These are phyloP conservation scores for Plantago coronopus DNA, from an alignment of 305 asterid genomes.

Conservation along the genomic window DNA sequence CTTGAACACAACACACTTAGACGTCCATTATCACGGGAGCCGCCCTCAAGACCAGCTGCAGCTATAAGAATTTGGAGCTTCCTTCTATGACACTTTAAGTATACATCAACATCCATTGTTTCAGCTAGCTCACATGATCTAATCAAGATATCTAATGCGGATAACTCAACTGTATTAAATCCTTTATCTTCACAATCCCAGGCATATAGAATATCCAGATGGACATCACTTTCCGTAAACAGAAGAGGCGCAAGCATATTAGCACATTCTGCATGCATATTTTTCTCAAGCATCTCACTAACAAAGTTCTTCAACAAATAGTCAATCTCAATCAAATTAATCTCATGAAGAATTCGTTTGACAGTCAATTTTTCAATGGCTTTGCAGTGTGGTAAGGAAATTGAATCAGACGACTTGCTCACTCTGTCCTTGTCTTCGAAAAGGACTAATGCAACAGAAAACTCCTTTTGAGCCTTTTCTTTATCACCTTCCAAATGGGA, in stretches of 20 bases:
- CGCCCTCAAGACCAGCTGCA: slow-evolving; percentile 57
- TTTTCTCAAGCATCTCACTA: slow-evolving; percentile 66
- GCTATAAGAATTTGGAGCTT: slow-evolving; percentile 74
- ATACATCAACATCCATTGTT: slow-evolving; percentile 59
- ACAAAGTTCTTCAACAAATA: slow-evolving; percentile 69
- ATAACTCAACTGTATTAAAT: slow-evolving; percentile 65
- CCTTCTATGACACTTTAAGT: slow-evolving; percentile 80
- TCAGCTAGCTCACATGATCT: slow-evolving; percentile 69
- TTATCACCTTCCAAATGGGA: slow-evolving; percentile 75
- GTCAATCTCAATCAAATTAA: slow-evolving; percentile 75
- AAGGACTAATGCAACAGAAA: slow-evolving; percentile 60
- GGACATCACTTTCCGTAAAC: slow-evolving; percentile 53
- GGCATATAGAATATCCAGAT: slow-evolving; percentile 51
- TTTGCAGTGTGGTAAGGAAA: slow-evolving; percentile 83
- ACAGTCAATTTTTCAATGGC: slow-evolving; percentile 49
- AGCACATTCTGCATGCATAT: slow-evolving; percentile 67
- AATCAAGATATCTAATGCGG: slow-evolving; percentile 77
- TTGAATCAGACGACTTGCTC: slow-evolving; percentile 39
- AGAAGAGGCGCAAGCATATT: slow-evolving; percentile 77
- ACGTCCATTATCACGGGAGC: slow-evolving; percentile 38
- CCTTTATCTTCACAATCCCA: slow-evolving; percentile 52
- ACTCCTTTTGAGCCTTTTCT: slow-evolving; percentile 67
- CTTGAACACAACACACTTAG: slow-evolving; percentile 33
- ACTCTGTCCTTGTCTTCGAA: slow-evolving; percentile 46
- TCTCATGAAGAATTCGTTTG: slow-evolving; percentile 70